Base-by-base conservation (phyloP, 805 yeast genomes). In the Maudiozyma barnettii region DNA sequence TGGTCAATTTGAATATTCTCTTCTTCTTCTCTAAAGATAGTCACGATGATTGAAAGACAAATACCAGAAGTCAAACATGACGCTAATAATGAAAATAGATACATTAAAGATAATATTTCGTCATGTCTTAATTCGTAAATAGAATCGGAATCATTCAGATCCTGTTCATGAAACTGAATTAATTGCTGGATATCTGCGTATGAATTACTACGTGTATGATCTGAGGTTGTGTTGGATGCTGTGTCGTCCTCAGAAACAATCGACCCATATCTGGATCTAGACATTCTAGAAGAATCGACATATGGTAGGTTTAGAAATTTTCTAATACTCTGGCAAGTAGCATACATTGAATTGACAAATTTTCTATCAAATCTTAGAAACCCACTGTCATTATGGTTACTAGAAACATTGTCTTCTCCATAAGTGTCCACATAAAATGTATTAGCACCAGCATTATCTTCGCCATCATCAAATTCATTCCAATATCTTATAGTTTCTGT, bases 401-500 rank as follows among this genome's bases (percentile, higher is more conserved):
- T 39, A 18, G 36, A 38, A 6, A 45, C 42, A 3, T 43, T 16
- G 31, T 39, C 54, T 23, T 45, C 50, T 14, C 41, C 51, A 45
- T 52, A 36, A 7, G 23, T 20, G 20, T 45, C 45, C 4, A 41
- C 35, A 38, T 52, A 52, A 35, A 52, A 52, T 12, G 41, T 33
- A 20, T 44, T 44, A 18, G 42, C 36, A 4, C 20, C 20, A 12
- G 36, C 14, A 43, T 18, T 40, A 26, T 49, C 61, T 29, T 61
- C 62, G 1, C 57, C 65, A 44, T 60, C 64, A 47, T 63, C 67
- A 47, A 63, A 62, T 49, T 63, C 67, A 48, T 63, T 63, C 67
- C 67, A 63, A 42, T 63, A 63, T 29, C 66, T 49, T 4, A 55
- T 45, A 8, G 47, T 23, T 9, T 43, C 43, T 20, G n/a, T 44